Base-by-base conservation (phyloP, 495 filamentous ascomycete genomes). In the Parachaetomium inaequale region DNA sequence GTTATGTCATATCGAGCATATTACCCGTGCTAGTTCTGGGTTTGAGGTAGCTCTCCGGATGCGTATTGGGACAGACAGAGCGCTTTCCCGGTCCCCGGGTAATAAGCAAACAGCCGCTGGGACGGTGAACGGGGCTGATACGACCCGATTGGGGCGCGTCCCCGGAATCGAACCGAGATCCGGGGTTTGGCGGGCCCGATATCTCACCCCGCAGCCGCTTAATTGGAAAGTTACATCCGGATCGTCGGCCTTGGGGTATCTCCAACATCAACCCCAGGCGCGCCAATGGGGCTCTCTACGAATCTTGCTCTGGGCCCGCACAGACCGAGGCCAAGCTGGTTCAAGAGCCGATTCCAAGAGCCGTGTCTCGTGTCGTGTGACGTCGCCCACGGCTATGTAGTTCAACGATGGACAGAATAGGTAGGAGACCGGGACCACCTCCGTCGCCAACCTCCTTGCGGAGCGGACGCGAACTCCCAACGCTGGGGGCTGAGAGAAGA, bases 131-230 rank as follows among this genome's bases (percentile, higher is more conserved):
- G 26, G 26, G 12, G 17, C 26, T 32, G 5, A 7, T 52, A 17
- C 3, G 4, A 32, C n/a, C 49, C 49, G 0, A 52, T 52, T 52
- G 49, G 49, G 49, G 49, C 49, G 49, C 49, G 32, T 52, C 49
- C 14, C 4, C 42, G 4, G 19, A 1, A 2, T 17, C 17, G 42
- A 19, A 46, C 42, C 42, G 42, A 46, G 42, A 23, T 23, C 42
- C 42, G 42, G 42, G 17, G 2, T 17, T 17, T 46, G 42, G 8
- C n/a, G 7, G 3, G 42, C n/a, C 42, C 17, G 19, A n/a, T 1
- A 11, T 15, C 3, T 40, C 14, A 4, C 42, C 42, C 42, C 46
- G 46, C 46, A 50, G 42, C 19, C 42, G 42, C 42, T 40, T 40
- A 40, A 17, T 40, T 12, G 36, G 15, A 46, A 17, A 2, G 42